Base-by-base conservation (phyloP, 805 yeast species). In the Grigorovia yakushimaensis region DNA sequence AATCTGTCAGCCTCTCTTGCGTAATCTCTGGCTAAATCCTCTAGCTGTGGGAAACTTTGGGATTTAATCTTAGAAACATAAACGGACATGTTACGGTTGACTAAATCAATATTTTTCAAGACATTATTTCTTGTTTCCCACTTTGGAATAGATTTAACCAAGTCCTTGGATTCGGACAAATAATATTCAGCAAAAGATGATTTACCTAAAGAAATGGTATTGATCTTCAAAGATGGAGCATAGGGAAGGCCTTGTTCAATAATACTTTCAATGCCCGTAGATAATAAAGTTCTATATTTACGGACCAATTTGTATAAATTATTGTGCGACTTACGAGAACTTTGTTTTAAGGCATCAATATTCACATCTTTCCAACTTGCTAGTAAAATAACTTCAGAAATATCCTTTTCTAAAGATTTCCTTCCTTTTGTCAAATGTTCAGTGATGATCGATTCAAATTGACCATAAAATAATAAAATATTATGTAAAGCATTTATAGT, bases 341-440 rank as follows among this genome's bases (percentile, higher is more conserved):
- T 87, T 65, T 89, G 97, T 55, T 87, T 88, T 57, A 93, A 73
- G 0, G 98, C 96, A 59, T 85, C 94, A 41, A 88, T 78, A 58
- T 93, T 94, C 11, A 88, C 89, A 67, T 93, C 99, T 56, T 89
- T 88, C 98, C 98, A 94, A 58, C 96, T 86, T 1, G 98, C 97
- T 15, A 93, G 71, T 41, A 87, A 67, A 40, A 93, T 88, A 3
- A 88, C 82, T 49, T 93, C 98, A 35, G 79, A 73, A 10, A 93
- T 77, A 44, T 88, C 88, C 59, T 89, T 91, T 49, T 82, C 87
- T 35, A 91, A 67, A 2, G 66, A 63, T 56, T 74, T 78, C 61
- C 73, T 80, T 1, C 73, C 73, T 1, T 59, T 58, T 0, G 54
- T 56, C 9, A 88, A 59, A 10, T 67, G 62, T 0, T 73, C 75